Conservation (phyloP, 129 eudicot species). For the Scalesia atractyloides region DNA sequence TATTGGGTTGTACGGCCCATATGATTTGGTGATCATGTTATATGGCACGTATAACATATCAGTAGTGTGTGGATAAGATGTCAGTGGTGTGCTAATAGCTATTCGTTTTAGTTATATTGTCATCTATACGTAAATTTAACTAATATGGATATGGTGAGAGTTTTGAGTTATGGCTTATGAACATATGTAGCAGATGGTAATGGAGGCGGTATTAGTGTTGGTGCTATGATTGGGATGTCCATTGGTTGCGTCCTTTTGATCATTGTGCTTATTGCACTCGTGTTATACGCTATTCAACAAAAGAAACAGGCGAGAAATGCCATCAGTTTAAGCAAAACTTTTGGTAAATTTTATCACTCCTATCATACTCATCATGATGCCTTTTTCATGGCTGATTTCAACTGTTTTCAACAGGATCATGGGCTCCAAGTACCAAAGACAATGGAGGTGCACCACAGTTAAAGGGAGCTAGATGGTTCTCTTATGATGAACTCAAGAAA, state of each 20-base stretch:
- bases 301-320: slow-evolving; percentile 87
- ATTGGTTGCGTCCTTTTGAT: slow-evolving; percentile 54
- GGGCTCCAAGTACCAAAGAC: slow-evolving; percentile 91
- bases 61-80: too few relatives aligned
- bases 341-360: slow-evolving; percentile 45
- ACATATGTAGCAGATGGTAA: slow-evolving; percentile 42
- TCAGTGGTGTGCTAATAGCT: too few relatives aligned
- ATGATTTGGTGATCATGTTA: too few relatives aligned
- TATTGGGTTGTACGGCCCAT: too few relatives aligned
- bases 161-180: slow-evolving; percentile 13
- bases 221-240: slow-evolving; percentile 56
- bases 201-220: slow-evolving; percentile 41
- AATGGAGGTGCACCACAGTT: slow-evolving; percentile 93
- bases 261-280: slow-evolving; percentile 61
- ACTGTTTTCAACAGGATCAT: slow-evolving; percentile 56
- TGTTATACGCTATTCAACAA: slow-evolving; percentile 70
- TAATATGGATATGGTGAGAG: neutral
- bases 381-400: neutral
- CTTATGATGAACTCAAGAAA: slow-evolving; percentile 83
- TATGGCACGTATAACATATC: too few relatives aligned
- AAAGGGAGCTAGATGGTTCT: slow-evolving; percentile 97
- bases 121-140: neutral
- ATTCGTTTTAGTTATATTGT: too few relatives aligned
- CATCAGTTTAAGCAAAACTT: slow-evolving; percentile 75
- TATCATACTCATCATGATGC: neutral